phyloP scores from a whole-genome alignment of 257 asterid species.

The Capsicum rhomboideum region DNA sequence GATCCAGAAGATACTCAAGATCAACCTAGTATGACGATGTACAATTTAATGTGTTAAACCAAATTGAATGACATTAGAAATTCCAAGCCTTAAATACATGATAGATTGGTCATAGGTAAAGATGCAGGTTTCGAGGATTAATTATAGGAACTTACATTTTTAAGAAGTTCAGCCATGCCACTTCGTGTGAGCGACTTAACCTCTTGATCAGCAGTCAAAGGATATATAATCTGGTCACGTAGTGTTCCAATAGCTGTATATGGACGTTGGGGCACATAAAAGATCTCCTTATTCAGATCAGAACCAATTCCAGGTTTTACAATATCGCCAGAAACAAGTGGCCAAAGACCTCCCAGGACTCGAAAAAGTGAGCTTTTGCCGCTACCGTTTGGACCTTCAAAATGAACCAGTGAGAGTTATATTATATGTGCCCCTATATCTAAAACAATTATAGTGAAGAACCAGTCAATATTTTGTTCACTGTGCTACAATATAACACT shows the following conservation, averaged over 20 bases:
- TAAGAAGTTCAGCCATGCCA: slow-evolving; percentile 88
- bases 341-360: slow-evolving; percentile 99
- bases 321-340: slow-evolving; percentile 87
- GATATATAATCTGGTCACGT: slow-evolving; percentile 97
- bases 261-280: slow-evolving; percentile 99
- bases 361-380: slow-evolving; percentile 99
- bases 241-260: slow-evolving; percentile 97
- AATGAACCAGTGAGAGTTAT: slow-evolving; percentile 4
- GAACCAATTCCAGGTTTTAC: slow-evolving; percentile 99
- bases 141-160: slow-evolving; percentile 48
- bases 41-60: neutral
- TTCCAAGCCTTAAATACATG: neutral
- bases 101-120: neutral
- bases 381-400: slow-evolving; percentile 97
- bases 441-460: neutral
- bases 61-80: neutral
- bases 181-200: slow-evolving; percentile 60
- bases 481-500: neutral
- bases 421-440: neutral
- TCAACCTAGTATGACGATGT: slow-evolving; percentile 54
- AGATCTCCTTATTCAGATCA: slow-evolving; percentile 95
- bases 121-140: neutral
- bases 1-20: slow-evolving; percentile 91
- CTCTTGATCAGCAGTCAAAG: slow-evolving; percentile 86
- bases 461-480: neutral